Evolutionary conservation across 805 yeast genomes (phyloP), one percentile per base, ranked within the genome.

Genomic region (Kregervanrija pseudodelftensis): DNA sequence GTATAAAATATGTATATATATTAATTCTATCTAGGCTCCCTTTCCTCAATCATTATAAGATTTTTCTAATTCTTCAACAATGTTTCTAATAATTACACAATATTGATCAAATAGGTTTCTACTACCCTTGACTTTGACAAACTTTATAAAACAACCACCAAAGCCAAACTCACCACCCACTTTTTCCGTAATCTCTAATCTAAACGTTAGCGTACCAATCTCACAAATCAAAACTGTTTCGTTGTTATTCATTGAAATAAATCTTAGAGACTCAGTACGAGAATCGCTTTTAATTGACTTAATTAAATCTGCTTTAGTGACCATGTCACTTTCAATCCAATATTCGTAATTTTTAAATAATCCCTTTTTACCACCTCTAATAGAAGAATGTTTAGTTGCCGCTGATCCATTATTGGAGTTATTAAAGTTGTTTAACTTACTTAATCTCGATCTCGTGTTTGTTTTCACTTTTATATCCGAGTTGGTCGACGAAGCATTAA

Each of bases 141-240:
- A 37, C 14, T 55, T 57, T 7, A 61, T 44, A 30, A 56, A 57
- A 43, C 66, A 61, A 3, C 67, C 67, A 4, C 61, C 56, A 41
- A 63, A 63, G 12, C 66, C 67, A 46, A 47, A 61, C 36, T 61
- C 63, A 11, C 48, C 43, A 3, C 65, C 66, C 13, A 59, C 56
- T 30, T 55, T 58, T 33, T 55, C 59, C 32, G 55, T 56, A 7
- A 52, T 39, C 28, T 58, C 62, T 28, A 57, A 40, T 10, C 50
- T 44, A 28, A 62, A 22, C 28, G 28, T 22, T 7, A 22, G 7
- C 7, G 28, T 22, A 22, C 28, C 28, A 22, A 22, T 22, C 50
- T 42, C 32, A 55, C 60, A 28, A 55, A 42, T 42, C 42, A 48
- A 9, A 41, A 42, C 17, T 49, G 47, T 14, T 42, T 51, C 33